Base-by-base conservation (phyloP, 1,284 basidiomycete species). In the Cystobasidiaceae sp. region DNA sequence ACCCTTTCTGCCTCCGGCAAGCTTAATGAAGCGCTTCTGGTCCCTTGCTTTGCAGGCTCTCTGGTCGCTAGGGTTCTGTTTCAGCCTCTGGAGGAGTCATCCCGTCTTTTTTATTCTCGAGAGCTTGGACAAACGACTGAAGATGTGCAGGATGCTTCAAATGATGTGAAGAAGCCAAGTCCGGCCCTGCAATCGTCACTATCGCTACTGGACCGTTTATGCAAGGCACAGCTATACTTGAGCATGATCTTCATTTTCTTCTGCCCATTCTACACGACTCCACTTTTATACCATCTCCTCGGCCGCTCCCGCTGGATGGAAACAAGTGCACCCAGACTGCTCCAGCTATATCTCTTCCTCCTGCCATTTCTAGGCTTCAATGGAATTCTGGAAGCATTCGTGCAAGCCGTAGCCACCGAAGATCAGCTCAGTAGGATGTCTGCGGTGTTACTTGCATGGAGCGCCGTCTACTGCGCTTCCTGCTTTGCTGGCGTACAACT, bases 81-180 rank as follows among this genome's bases (percentile, higher is more conserved):
- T 73, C 93, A 94, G 72, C 93, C 93, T 0, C 83, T 94, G 27
- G 93, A 97, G 77, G 93, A 97, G 75, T 88, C 88, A 0, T 84
- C 87, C 4, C 84, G 92, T 0, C 81, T 94, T 0, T 90, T 87
- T 76, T 96, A 93, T 76, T 91, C 91, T 64, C 49, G 51, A 45
- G 67, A 13, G 19, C 23, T 43, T 27, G 25, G 52, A 48, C 39
- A 43, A 32, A 43, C 56, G 30, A 54, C 21, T 68, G 0, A 44
- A 70, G 7, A 43, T 68, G 48, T 43, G 28, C 30, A 63, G 34
- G 19, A 51, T 5, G 30, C 30, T 21, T 27, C 55, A 39, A 15
- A 49, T 30, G 15, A 19, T 13, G 15, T 37, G 6, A 33, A 33
- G 27, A 54, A 2, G 17, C 2, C 39, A 23, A 55, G 19, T 17